Percentiles rank a stretch among this genome's conserved stretches.
These are phyloP conservation scores for Phytophthora constricta DNA, from an alignment of 352 stramenopile genomes.

Conservation along the genomic window DNA sequence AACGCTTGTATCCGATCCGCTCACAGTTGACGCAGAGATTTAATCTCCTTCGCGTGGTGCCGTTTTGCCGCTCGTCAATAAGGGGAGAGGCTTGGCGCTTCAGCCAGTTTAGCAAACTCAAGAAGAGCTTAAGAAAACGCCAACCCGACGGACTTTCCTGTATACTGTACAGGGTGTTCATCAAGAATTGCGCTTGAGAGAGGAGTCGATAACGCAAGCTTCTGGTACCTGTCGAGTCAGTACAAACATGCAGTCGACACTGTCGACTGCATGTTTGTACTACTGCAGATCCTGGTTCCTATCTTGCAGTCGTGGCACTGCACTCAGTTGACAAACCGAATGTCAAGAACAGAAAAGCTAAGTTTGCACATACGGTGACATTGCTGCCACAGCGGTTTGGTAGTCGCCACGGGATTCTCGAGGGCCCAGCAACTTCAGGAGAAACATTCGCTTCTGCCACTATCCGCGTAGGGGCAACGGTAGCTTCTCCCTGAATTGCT, in stretches of 20 bases:
- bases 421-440: not conserved
- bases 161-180: no score
- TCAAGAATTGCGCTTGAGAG: no score
- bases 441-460: not conserved
- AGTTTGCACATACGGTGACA: no score
- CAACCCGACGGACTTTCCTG: no score
- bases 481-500: no score
- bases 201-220: no score
- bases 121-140: no score
- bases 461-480: no score
- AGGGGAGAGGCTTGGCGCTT: no score
- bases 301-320: conserved; percentile 1
- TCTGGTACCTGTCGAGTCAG: no score
- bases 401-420: not conserved
- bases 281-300: conserved; percentile 1
- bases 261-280: not conserved
- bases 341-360: not conserved
- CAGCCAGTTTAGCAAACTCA: no score
- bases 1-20: not conserved
- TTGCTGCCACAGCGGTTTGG: not conserved
- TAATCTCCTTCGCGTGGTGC: not conserved
- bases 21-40: not conserved
- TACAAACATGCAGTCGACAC: not conserved
- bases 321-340: not conserved
- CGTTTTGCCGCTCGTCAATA: not conserved